Percentiles rank a stretch among this genome's conserved stretches.
Evolutionary conservation across 768 basidiomycete genomes (phyloP).

Genomic region (Hygrocybe punicea): DNA sequence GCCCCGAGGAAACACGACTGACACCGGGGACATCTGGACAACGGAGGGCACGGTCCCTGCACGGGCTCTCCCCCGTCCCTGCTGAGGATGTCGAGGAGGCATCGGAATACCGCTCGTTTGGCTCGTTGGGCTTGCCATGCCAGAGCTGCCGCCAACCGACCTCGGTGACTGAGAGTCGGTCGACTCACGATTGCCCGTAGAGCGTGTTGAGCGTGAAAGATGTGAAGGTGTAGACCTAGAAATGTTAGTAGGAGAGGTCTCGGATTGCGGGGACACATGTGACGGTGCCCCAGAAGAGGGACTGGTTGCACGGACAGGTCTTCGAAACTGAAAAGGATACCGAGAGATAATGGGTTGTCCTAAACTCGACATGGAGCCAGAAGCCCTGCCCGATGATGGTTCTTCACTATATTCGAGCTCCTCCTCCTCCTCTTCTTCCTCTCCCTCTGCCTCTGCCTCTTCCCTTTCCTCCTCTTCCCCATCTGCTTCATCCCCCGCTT

Average conservation of each 20-base stretch:
- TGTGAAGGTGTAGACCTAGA: constrained; percentile 36
- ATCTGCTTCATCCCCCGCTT: constrained; percentile 31
- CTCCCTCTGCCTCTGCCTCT: constrained; percentile 28
- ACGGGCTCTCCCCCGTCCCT: constrained; percentile 25
- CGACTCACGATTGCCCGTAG: constrained; percentile 61
- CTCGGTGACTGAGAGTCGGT: constrained; percentile 56
- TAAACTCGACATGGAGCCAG: constrained; percentile 81
- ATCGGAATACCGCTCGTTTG: constrained; percentile 36
- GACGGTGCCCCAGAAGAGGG: constrained; percentile 42
- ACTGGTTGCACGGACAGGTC: constrained; percentile 45
- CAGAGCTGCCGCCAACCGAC: constrained; percentile 24
- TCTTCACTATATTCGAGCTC: constrained; percentile 47
- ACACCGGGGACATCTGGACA: constrained; percentile 23
- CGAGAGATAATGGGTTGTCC: constrained; percentile 71
- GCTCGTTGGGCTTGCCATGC: constrained; percentile 14
- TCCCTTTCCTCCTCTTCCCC: constrained; percentile 25
- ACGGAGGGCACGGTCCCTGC: constrained; percentile 33
- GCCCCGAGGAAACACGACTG: constrained; percentile 12
- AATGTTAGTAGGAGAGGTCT: constrained; percentile 6
- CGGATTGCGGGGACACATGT: constrained; percentile 34
- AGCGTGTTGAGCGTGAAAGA: constrained; percentile 48
- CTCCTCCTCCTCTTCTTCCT: constrained; percentile 33
- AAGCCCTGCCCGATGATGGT: constrained; percentile 60
- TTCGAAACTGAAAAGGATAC: constrained; percentile 67
- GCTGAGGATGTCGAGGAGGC: constrained; percentile 42